Evolutionary conservation across 2,329 filamentous ascomycete species (phyloP), one percentile per base, ranked within the genome.

Genomic region (Hypocreales sp.): DNA sequence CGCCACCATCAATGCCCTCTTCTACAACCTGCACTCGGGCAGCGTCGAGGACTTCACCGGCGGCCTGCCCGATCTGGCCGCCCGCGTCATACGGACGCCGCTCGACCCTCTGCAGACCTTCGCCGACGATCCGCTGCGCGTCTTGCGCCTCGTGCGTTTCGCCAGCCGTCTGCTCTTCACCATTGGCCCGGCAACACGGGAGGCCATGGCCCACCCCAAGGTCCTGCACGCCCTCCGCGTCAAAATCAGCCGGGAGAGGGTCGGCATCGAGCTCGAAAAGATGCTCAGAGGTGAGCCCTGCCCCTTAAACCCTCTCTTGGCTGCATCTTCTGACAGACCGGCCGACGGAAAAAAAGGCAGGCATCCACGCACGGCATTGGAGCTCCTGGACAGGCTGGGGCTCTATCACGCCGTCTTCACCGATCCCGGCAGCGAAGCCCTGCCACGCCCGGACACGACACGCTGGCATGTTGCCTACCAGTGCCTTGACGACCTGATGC

Each of bases 1-100:
- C 58, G 86, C 87, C 14, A 94, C 84, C 1, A 74, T 95, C 34
- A 98, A 98, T 48, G 83, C 90, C 15, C 69, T 98, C 35, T 95
- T 95, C 55, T 95, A 90, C 60, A 95, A 95, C 41, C 58, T 98
- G 21, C 74, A 86, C 43, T 83, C 77, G 1, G 67, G 71, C 19
- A 42, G 65, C 32, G 67, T 95, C 20, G 87, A 95, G 50, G 90
- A 98, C 47, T 79, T 92, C 34, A 92, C 83, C 0, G 67, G 67
- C 7, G 87, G 90, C 0, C 57, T 92, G 20, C 46, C 66, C 7
- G 87, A 95, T 45, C 72, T 95, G 70, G 50, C 63, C 19, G 57
- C 61, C 2, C 68, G 70, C 34, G 58, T 86, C 26, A 84, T 98
- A 37, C 68, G 79, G 29, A 95, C 90, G 4, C 87, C 87, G 1